phyloP scores from a whole-genome alignment of 148 eudicot species.

The Gaultheria prostrata region DNA sequence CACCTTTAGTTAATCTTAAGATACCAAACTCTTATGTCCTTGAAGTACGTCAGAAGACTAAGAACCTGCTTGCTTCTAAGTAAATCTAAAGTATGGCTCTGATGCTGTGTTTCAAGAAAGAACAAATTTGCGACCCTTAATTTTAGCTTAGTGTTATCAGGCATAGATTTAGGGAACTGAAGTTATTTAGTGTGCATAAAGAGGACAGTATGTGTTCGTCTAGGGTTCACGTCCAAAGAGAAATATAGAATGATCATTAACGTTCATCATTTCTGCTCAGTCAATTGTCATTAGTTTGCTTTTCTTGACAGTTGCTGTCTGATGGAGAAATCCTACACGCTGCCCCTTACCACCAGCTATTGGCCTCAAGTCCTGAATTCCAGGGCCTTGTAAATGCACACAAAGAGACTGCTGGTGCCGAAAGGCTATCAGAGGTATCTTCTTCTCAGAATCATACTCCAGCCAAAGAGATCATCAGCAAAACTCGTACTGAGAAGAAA shows the following conservation, averaged over 20 bases:
- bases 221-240: background rate
- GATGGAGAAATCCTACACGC: slow-evolving; percentile 72
- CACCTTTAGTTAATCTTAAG: background rate
- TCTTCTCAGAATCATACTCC: slow-evolving; percentile 27
- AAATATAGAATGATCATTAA: background rate
- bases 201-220: background rate
- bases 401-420: slow-evolving; percentile 83
- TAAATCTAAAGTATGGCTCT: background rate
- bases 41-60: background rate
- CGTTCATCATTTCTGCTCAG: background rate
- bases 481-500: slow-evolving; percentile 27
- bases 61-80: background rate
- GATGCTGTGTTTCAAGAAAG: background rate
- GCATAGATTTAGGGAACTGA: background rate
- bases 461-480: slow-evolving; percentile 48
- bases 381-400: slow-evolving; percentile 78
- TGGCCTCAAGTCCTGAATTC: slow-evolving; percentile 67
- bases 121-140: background rate
- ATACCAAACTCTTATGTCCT: background rate
- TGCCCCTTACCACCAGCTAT: slow-evolving; percentile 56
- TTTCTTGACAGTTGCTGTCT: slow-evolving; percentile 65
- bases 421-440: slow-evolving; percentile 37
- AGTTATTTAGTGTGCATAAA: background rate
- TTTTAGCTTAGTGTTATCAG: background rate
- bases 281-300: background rate